Percentiles rank a stretch among this genome's conserved stretches.
phyloP scores from a whole-genome alignment of 805 yeast genomes.

The Lipomyces anomalus region DNA sequence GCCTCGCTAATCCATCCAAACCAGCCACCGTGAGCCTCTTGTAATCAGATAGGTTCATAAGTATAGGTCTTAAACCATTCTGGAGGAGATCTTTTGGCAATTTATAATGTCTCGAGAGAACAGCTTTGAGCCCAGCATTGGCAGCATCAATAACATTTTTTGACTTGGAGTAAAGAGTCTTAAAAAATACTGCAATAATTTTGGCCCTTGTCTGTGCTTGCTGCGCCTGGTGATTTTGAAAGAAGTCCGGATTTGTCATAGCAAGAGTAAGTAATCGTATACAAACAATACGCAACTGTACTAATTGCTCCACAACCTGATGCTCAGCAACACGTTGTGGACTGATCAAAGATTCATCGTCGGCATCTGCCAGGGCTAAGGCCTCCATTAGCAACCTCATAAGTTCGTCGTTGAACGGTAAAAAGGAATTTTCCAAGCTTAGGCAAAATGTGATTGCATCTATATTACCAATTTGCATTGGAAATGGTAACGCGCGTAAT shows the following conservation, averaged over 20 bases:
- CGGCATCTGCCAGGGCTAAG: conserved; percentile 91
- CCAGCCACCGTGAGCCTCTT: conserved; percentile 85
- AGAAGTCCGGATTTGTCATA: conserved; percentile 75
- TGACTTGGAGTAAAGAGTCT: conserved; percentile 79
- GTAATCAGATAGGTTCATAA: conserved; percentile 91
- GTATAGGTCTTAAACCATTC: conserved; percentile 89
- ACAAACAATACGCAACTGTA: conserved; percentile 84
- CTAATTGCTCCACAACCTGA: conserved; percentile 80
- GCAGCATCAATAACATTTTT: conserved; percentile 90
- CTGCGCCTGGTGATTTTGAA: conserved; percentile 55
- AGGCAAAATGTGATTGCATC: conserved; percentile 95
- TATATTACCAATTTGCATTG: conserved; percentile 97
- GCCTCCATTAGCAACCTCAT: conserved; percentile 84
- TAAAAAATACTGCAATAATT: conserved; percentile 89
- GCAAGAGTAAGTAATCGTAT: conserved; percentile 78
- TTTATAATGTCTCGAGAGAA: conserved; percentile 76
- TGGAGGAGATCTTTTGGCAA: conserved; percentile 93
- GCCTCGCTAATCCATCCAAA: conserved; percentile 80
- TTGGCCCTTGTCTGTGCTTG: conserved; percentile 59
- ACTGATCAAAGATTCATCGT: conserved; percentile 88
- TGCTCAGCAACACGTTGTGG: conserved; percentile 74
- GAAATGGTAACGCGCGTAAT: conserved; percentile 90
- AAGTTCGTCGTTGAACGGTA: conserved; percentile 83
- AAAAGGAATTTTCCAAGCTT: conserved; percentile 69
- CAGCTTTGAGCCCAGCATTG: conserved; percentile 76